Evolutionary conservation across 2,329 filamentous ascomycete genomes (phyloP).

Genomic region (Fusarium heterosporum): DNA sequence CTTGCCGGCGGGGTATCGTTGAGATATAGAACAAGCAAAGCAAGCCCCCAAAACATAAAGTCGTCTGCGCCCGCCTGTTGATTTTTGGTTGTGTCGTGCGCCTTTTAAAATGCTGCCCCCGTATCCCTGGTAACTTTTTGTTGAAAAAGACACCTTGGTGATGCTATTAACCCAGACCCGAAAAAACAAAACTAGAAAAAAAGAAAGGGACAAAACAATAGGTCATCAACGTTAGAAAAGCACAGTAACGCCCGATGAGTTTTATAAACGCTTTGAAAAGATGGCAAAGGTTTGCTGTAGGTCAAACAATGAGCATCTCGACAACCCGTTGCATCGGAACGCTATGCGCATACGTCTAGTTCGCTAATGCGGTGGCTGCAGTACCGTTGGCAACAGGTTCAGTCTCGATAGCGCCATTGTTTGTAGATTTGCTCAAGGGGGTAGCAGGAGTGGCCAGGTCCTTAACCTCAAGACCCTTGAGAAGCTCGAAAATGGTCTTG

Average conservation of each 20-base stretch:
- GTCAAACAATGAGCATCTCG: constrained; percentile 15
- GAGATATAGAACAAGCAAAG: constrained; percentile 55
- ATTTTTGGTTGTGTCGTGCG: constrained; percentile 43
- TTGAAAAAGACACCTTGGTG: constrained; percentile 55
- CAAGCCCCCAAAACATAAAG: constrained; percentile 49
- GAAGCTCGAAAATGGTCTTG: constrained; percentile 84
- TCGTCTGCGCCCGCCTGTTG: constrained; percentile 48
- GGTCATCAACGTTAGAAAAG: constrained; percentile 31
- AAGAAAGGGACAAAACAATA: constrained; percentile 14
- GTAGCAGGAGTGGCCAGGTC: constrained; percentile 64
- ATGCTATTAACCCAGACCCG: constrained; percentile 44
- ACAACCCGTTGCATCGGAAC: background rate
- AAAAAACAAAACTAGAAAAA: constrained; percentile 20
- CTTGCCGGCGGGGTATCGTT: constrained; percentile 55
- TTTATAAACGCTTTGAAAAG: constrained; percentile 26
- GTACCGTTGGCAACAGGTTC: constrained; percentile 29
- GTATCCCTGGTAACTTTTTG: constrained; percentile 55
- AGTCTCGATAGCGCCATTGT: constrained; percentile 23
- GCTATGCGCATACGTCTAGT: constrained; percentile 24
- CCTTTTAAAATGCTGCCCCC: constrained; percentile 44
- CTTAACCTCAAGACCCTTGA: constrained; percentile 79
- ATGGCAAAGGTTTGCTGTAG: constrained; percentile 8
- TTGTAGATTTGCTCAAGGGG: constrained; percentile 43
- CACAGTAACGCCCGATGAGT: constrained; percentile 34
- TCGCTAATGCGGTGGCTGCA: constrained; percentile 20